Percentiles rank a stretch among this genome's conserved stretches.
phyloP scores from a whole-genome alignment of 2,329 filamentous ascomycete species.

The Trichophyton benhamiae region DNA sequence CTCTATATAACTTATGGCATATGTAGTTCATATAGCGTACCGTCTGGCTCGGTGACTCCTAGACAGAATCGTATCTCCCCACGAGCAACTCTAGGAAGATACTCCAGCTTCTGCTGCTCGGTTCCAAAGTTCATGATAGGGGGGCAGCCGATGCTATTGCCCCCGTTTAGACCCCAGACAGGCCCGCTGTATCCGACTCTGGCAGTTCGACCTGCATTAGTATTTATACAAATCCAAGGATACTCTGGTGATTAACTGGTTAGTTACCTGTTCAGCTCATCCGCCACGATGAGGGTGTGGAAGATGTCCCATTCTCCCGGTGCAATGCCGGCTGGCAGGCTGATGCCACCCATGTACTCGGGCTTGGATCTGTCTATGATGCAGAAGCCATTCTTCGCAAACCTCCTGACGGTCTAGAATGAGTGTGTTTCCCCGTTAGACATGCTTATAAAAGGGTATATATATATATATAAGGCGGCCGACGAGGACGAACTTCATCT shows the following conservation, averaged over 20 bases:
- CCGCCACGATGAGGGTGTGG: slow-evolving; percentile 43
- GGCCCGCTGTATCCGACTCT: slow-evolving; percentile 48
- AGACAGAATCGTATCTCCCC: slow-evolving; percentile 51
- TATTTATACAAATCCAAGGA: too few species aligned
- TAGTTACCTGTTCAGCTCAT: slow-evolving; percentile 34
- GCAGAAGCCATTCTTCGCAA: slow-evolving; percentile 30
- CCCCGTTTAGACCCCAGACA: slow-evolving; percentile 46
- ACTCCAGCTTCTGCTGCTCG: slow-evolving; percentile 45
- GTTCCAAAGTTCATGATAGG: slow-evolving; percentile 53
- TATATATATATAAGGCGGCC: too few species aligned
- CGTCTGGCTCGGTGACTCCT: slow-evolving; percentile 53
- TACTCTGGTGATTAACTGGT: too few species aligned
- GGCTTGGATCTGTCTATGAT: slow-evolving; percentile 28
- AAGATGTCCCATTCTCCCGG: slow-evolving; percentile 44
- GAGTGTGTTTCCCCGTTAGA: not conserved
- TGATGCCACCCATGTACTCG: slow-evolving; percentile 29
- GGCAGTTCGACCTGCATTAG: slow-evolving; percentile 16
- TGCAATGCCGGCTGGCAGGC: slow-evolving; percentile 36
- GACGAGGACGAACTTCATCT: slow-evolving; percentile 17
- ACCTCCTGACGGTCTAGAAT: slow-evolving; percentile 25
- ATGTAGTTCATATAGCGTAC: slow-evolving; percentile 26
- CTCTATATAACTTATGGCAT: not conserved
- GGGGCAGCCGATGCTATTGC: slow-evolving; percentile 50
- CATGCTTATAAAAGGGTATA: not conserved
- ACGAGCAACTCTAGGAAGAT: slow-evolving; percentile 47